phyloP scores from a whole-genome alignment of 768 basidiomycete species.

The Asterophora parasitica region DNA sequence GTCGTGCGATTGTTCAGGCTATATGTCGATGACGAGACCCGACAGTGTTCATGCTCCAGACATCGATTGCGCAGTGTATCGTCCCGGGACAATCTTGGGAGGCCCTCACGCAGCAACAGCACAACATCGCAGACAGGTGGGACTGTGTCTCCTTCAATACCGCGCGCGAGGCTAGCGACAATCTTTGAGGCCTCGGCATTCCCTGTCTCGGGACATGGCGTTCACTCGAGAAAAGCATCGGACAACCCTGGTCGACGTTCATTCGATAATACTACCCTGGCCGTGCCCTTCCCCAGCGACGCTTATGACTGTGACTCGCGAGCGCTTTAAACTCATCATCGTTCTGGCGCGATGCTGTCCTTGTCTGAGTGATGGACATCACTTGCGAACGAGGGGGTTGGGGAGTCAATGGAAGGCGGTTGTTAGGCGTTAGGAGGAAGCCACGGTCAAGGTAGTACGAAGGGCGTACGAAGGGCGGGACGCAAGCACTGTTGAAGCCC shows the following conservation, averaged over 20 bases:
- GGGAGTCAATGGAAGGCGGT: conserved; percentile 53
- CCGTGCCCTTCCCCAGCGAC: conserved; percentile 41
- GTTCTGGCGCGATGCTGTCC: conserved; percentile 55
- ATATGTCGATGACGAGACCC: conserved; percentile 49
- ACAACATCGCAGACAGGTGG: conserved; percentile 34
- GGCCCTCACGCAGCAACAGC: conserved; percentile 64
- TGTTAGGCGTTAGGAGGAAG: conserved; percentile 69
- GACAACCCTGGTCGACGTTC: conserved; percentile 55
- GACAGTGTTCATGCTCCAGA: conserved; percentile 65
- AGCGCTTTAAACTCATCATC: conserved; percentile 35
- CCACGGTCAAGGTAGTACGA: conserved; percentile 39
- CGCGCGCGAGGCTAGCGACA: conserved; percentile 46
- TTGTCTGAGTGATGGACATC: conserved; percentile 50
- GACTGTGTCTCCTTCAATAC: conserved; percentile 40
- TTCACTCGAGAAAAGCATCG: conserved; percentile 67
- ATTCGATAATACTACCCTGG: conserved; percentile 34
- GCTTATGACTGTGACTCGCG: conserved; percentile 35
- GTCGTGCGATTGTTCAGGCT: conserved; percentile 62
- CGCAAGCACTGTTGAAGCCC: conserved; percentile 6
- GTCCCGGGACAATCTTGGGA: conserved; percentile 43
- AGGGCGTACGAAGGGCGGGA: conserved; percentile 20
- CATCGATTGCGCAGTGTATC: conserved; percentile 40
- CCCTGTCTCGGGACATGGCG: conserved; percentile 77
- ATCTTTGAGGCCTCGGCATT: conserved; percentile 52
- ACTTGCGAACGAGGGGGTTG: conserved; percentile 75